Percentiles rank a stretch among this genome's conserved stretches.
phyloP scores from a whole-genome alignment of 2,329 filamentous ascomycete genomes.

The Xylaria sp. region DNA sequence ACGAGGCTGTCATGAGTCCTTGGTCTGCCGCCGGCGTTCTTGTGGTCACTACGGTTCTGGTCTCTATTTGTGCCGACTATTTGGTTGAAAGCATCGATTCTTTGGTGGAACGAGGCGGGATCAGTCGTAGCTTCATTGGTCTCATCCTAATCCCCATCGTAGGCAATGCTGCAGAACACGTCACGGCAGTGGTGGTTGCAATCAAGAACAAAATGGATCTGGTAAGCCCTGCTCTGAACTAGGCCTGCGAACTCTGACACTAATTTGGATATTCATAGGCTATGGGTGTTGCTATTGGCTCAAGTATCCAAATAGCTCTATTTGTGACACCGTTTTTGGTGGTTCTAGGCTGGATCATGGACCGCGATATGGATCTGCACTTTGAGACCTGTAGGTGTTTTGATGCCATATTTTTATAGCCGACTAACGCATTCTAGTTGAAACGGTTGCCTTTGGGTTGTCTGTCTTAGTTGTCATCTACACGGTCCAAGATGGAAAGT shows the following conservation, averaged over 20 bases:
- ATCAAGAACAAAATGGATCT: slow-evolving; percentile 80
- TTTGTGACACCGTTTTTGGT: slow-evolving; percentile 84
- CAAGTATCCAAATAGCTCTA: slow-evolving; percentile 83
- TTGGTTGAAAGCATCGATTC: slow-evolving; percentile 80
- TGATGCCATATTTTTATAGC: not conserved
- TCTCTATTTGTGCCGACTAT: slow-evolving; percentile 80
- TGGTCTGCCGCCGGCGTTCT: slow-evolving; percentile 73
- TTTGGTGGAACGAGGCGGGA: slow-evolving; percentile 74
- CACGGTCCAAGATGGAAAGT: slow-evolving; percentile 82
- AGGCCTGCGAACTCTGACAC: not conserved
- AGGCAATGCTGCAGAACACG: slow-evolving; percentile 82
- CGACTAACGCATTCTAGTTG: slow-evolving; percentile 57
- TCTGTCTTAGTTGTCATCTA: slow-evolving; percentile 80
- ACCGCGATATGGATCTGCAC: slow-evolving; percentile 77
- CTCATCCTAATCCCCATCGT: slow-evolving; percentile 82
- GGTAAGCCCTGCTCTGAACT: slow-evolving; percentile 37
- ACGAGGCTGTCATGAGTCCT: slow-evolving; percentile 64
- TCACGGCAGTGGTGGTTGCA: slow-evolving; percentile 82
- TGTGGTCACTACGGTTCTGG: slow-evolving; percentile 74
- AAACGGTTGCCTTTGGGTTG: slow-evolving; percentile 81
- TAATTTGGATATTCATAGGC: slow-evolving; percentile 53
- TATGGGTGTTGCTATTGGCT: slow-evolving; percentile 84
- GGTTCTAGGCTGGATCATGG: slow-evolving; percentile 80
- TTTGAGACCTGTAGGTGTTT: slow-evolving; percentile 72
- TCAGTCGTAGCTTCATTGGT: slow-evolving; percentile 85